Percentiles rank a stretch among this genome's conserved stretches.
Evolutionary conservation across 2,329 filamentous ascomycete genomes (phyloP).

Genomic region (Stagonosporopsis vannaccii): DNA sequence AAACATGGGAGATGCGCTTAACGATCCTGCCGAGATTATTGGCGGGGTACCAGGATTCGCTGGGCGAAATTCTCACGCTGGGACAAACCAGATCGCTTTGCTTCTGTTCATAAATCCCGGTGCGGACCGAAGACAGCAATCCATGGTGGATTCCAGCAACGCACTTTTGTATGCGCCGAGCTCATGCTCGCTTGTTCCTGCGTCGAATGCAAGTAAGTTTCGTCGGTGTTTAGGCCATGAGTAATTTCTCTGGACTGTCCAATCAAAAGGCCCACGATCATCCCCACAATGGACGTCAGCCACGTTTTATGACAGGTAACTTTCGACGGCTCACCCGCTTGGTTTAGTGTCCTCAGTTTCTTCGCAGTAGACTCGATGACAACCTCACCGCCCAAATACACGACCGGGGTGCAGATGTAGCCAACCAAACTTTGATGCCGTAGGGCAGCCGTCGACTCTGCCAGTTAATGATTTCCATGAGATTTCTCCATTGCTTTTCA

Average conservation of each 20-base stretch:
- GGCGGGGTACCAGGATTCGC: background rate
- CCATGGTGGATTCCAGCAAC: background rate
- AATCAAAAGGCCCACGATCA: background rate
- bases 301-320: constrained; percentile 11
- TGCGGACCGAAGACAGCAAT: background rate
- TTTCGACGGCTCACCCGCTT: constrained; percentile 9
- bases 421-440: background rate
- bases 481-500: background rate
- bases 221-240: constrained; percentile 13
- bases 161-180: background rate
- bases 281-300: constrained; percentile 4
- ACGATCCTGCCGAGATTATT: constrained; percentile 8
- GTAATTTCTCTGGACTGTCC: background rate
- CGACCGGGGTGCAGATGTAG: background rate
- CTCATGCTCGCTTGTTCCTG: constrained; percentile 8
- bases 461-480: too few relatives aligned
- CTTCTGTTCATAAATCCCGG: background rate
- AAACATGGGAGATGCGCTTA: constrained; percentile 4
- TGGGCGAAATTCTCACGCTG: background rate
- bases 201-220: constrained; percentile 11
- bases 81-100: background rate
- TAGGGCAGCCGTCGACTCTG: background rate
- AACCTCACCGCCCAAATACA: background rate
- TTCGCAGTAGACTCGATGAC: background rate
- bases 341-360: constrained; percentile 6